phyloP scores from a whole-genome alignment of 495 filamentous ascomycete genomes.

The Lasiosphaeria miniovina region DNA sequence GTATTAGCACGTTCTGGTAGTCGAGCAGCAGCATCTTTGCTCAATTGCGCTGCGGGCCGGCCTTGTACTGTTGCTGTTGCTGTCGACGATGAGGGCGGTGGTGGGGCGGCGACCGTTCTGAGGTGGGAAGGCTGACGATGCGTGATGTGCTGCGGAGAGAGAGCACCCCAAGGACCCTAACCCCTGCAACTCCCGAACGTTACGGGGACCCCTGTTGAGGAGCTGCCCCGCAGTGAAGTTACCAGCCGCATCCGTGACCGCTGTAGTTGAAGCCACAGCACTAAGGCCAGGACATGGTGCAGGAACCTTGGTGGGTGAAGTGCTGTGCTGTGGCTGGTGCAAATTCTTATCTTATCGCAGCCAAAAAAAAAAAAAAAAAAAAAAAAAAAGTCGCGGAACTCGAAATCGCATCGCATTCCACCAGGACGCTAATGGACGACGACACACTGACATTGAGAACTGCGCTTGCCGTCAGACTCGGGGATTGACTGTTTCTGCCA shows the following conservation, averaged over 20 bases:
- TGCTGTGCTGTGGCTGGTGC: constrained; percentile 1
- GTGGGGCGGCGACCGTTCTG: constrained; percentile 16
- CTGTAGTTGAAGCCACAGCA: too few species aligned
- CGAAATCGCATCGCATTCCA: constrained; percentile 2
- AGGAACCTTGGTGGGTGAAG: not conserved
- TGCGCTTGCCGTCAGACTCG: constrained; percentile 16
- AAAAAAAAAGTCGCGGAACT: constrained; percentile 2
- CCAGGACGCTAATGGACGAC: too few species aligned
- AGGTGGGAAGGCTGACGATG: constrained; percentile 27
- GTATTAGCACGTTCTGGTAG: constrained; percentile 97
- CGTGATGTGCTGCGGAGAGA: constrained; percentile 13
- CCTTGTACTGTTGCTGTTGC: constrained; percentile 1
- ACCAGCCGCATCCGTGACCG: not conserved
- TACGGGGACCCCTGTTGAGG: not conserved
- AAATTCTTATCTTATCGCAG: constrained; percentile 33
- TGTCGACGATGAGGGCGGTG: constrained; percentile 10
- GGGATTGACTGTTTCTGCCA: constrained; percentile 7
- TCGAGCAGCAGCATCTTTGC: constrained; percentile 89
- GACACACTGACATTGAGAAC: constrained; percentile 8
- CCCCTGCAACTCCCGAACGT: not conserved
- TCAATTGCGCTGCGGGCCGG: constrained; percentile 7
- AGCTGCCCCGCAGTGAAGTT: constrained; percentile 16
- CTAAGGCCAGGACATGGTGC: too few species aligned
- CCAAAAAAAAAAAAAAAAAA: constrained; percentile 31
- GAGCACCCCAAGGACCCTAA: not conserved